These are phyloP conservation scores for Moricandia moricandioides DNA, from an alignment of 345 rosid genomes.

Conservation along the genomic window DNA sequence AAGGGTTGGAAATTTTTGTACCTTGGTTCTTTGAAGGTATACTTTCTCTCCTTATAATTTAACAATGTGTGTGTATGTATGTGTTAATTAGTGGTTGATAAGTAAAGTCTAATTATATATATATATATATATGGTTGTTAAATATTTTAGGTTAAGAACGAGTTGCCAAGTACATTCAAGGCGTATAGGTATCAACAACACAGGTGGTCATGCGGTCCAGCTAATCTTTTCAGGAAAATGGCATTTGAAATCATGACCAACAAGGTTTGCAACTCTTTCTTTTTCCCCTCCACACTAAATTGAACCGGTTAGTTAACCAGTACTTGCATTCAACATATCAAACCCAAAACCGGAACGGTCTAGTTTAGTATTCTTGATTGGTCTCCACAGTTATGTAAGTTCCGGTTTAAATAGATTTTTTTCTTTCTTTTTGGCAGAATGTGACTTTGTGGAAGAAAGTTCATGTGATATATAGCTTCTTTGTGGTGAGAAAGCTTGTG, in stretches of 20 bases:
- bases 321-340: not conserved
- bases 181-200: conserved; percentile 95
- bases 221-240: conserved; percentile 96
- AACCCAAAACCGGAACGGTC: not conserved
- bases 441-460: conserved; percentile 86
- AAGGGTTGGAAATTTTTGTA: conserved; percentile 95
- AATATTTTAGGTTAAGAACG: conserved; percentile 77
- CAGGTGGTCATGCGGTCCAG: conserved; percentile 98
- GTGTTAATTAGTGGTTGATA: not conserved
- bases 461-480: conserved; percentile 94
- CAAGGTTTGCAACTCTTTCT: conserved; percentile 42
- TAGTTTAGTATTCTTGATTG: not conserved
- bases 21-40: conserved; percentile 70
- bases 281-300: not conserved
- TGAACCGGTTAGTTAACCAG: not conserved
- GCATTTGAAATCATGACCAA: conserved; percentile 67
- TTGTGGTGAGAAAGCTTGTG: conserved; percentile 75
- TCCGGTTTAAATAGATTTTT: not conserved
- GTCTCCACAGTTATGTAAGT: not conserved
- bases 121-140: not conserved
- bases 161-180: conserved; percentile 90
- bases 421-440: conserved; percentile 48
- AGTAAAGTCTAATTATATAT: not conserved
- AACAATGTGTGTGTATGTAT: not conserved
- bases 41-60: not conserved